phyloP scores from a whole-genome alignment of 2,329 filamentous ascomycete genomes.

The Neonectria neomacrospora region DNA sequence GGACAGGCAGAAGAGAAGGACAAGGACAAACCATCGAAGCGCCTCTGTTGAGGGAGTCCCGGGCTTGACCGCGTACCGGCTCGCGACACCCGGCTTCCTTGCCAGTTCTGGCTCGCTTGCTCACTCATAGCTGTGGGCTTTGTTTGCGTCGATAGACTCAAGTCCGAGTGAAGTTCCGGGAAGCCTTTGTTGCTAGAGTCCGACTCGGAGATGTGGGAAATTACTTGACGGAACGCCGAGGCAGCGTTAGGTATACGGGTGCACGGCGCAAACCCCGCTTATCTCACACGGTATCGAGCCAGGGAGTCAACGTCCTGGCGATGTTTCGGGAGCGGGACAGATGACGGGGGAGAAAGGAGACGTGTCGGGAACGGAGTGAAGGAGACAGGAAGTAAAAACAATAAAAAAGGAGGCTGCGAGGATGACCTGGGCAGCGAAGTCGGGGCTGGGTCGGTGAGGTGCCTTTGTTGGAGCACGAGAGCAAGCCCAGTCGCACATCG shows the following conservation, averaged over 20 bases:
- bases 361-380: conserved; percentile 18
- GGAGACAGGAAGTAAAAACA: conserved; percentile 25
- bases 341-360: conserved; percentile 3
- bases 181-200: conserved; percentile 13
- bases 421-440: conserved; percentile 36
- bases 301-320: conserved; percentile 23
- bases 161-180: background rate
- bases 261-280: conserved; percentile 38
- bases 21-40: conserved; percentile 50
- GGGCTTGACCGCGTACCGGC: conserved; percentile 45
- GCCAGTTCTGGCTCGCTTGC: conserved; percentile 43
- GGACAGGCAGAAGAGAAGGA: conserved; percentile 10
- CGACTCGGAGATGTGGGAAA: conserved; percentile 7
- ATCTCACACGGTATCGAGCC: conserved; percentile 25
- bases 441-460: conserved; percentile 38
- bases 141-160: conserved; percentile 18
- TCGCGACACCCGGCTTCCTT: conserved; percentile 41
- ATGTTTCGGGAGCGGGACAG: conserved; percentile 25
- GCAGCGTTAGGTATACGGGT: conserved; percentile 28
- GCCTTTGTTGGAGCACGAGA: conserved; percentile 43
- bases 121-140: conserved; percentile 41
- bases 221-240: conserved; percentile 24
- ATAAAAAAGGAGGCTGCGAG: conserved; percentile 32
- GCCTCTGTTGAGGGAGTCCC: conserved; percentile 48
- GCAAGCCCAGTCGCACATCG: conserved; percentile 32